Evolutionary conservation across 306 rosid species (phyloP), one percentile per base, ranked within the genome.

Genomic region (Medicago arabica): DNA sequence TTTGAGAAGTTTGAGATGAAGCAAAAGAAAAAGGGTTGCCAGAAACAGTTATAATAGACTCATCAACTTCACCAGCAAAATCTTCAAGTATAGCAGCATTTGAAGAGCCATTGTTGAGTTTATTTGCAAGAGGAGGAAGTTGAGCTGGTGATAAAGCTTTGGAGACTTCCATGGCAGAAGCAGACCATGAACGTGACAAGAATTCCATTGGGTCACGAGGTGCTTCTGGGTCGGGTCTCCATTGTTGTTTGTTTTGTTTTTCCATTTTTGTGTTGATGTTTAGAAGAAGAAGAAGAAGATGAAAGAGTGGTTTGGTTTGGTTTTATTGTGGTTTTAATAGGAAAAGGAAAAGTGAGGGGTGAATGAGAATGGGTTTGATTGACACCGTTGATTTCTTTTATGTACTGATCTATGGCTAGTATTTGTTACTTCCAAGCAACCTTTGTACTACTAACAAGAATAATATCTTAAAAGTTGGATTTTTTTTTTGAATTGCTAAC

Each of bases 1-100:
- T 88, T 85, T 90, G 99, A 7, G 99, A 95, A 2, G 97, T 95
- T 75, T 92, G 91, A 0, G 97, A 90, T 39, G 96, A 90, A 68
- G 98, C 93, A 72, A 90, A 90, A 1, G 97, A 92, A 43, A 96
- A 96, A 0, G 99, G 99, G 86, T 96, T 88, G 34, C 96, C 96
- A 2, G 93, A 89, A 49, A 95, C 80, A 6, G 82, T 23, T 8
- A 91, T 88, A 34, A 15, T 31, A 28, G 81, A 75, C 1, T 92
- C 99, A 11, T 92, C 97, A 3, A 80, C 43, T 78, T 90, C 98
- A 12, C 83, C 92, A 41, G 83, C 81, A 6, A 92, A 23, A 61
- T 90, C 91, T 71, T 95, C 96, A 0, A 87, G 81, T 41, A 71
- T 80, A 1, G 92, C 80, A 10, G 81, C 58, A 36, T 82, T 73